Evolutionary conservation across 225 moss, liverwort and hornwort genomes (phyloP), one percentile per base, ranked within the genome.

Genomic region (Marchantia paleacea): DNA sequence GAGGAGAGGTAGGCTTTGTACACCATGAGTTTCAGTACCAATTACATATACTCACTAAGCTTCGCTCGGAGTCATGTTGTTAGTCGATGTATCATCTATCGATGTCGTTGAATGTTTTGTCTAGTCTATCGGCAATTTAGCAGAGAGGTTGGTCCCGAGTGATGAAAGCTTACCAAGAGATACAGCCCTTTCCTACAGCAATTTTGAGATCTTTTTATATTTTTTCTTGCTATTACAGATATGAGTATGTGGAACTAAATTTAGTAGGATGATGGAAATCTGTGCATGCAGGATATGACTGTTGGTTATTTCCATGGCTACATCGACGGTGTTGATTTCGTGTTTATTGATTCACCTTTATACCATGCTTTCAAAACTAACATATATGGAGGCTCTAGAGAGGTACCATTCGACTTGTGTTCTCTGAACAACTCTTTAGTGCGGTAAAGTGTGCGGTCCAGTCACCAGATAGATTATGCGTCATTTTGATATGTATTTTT

Each of bases 281-380:
- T 87, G 66, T 88, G 83, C 5, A 53, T 64, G 80, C 91, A 91
- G 91, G 91, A 90, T 52, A 89, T 80, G 85, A 88, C 90, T 81
- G 88, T 94, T 57, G 91, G 94, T 29, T 94, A 94, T 85, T 94
- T 94, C 81, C 94, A 94, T 81, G 88, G 90, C 64, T 94, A 83
- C 75, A 89, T 78, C 72, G 94, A 94, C 53, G 90, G 90, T 26
- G 94, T 94, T 55, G 94, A 94, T 82, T 94, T 91, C 85, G 29
- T 94, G 48, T 94, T 94, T 55, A n/a, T 94, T 58, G 94, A 94
- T 86, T 90, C 90, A 47, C 81, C 92, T 79, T 73, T 92, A 62
- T 94, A 68, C 76, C 92, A 91, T 83, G 79, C 80, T 13, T 88
- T 62, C 82, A 81, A 85, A 29, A 54, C 79, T 18, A 81, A 92